These are phyloP conservation scores for Ophiostoma populinum DNA, from an alignment of 2,329 filamentous ascomycete genomes.

Conservation along the genomic window DNA sequence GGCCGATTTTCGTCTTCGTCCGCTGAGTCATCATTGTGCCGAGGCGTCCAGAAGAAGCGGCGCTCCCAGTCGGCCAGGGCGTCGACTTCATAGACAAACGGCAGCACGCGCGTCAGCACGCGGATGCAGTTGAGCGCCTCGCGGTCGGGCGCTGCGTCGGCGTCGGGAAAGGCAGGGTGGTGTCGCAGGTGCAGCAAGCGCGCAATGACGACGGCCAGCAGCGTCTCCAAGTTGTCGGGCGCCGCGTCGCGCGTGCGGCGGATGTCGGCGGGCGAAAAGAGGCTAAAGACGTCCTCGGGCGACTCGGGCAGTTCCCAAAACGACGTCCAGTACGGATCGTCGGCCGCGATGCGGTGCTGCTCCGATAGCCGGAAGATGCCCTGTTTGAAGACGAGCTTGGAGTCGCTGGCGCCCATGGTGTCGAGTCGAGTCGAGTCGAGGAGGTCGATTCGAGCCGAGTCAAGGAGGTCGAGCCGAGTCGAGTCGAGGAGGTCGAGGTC, in stretches of 20 bases:
- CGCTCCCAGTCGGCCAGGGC: constrained; percentile 74
- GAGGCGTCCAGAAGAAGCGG: constrained; percentile 73
- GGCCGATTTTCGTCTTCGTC: constrained; percentile 37
- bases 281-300: constrained; percentile 87
- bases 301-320: constrained; percentile 97
- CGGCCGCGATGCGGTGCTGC: constrained; percentile 67
- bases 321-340: constrained; percentile 89
- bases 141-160: constrained; percentile 64
- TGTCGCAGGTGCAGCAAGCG: constrained; percentile 68
- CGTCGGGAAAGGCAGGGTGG: constrained; percentile 79
- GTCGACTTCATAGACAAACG: constrained; percentile 84
- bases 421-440: constrained; percentile 2
- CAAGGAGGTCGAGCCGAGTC: neutral
- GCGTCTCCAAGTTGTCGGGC: constrained; percentile 75
- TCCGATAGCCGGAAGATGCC: constrained; percentile 95
- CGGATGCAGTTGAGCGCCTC: constrained; percentile 93
- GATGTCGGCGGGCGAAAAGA: constrained; percentile 80
- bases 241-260: constrained; percentile 73
- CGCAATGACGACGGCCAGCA: constrained; percentile 69
- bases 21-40: constrained; percentile 20
- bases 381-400: constrained; percentile 96
- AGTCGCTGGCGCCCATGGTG: constrained; percentile 91
- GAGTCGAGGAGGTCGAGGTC: neutral
- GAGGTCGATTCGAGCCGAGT: neutral
- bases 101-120: constrained; percentile 73